Conservation (phyloP, 202 grass and related monocot genomes). For the Saccharum hybrid region DNA sequence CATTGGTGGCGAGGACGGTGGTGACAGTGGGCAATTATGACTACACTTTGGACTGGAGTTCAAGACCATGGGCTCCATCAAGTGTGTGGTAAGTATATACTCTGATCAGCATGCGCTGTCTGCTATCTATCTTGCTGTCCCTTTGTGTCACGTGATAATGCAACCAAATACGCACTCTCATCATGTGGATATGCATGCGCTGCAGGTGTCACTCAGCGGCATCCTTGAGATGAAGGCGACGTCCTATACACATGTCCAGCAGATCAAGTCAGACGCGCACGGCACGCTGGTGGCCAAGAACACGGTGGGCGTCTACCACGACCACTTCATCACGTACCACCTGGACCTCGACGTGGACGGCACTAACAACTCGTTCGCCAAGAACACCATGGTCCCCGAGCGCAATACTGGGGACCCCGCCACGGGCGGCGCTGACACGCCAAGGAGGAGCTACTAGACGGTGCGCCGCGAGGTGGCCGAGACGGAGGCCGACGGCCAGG, state of each 20-base stretch:
- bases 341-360: constrained; percentile 74
- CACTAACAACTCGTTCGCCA: constrained; percentile 67
- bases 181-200: too few species aligned
- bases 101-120: too few species aligned
- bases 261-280: constrained; percentile 50
- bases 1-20: neutral
- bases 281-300: constrained; percentile 65
- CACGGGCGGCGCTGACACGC: constrained; percentile 29
- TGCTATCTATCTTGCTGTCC: too few species aligned
- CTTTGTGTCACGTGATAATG: too few species aligned
- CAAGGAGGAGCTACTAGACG: constrained; percentile 61
- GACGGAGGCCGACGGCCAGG: constrained; percentile 50
- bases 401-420: constrained; percentile 23
- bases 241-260: constrained; percentile 36
- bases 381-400: constrained; percentile 5
- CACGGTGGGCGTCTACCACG: constrained; percentile 71
- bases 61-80: neutral
- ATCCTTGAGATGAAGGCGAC: constrained; percentile 66
- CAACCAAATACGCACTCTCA: too few species aligned
- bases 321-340: constrained; percentile 71
- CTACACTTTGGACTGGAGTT: neutral
- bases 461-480: constrained; percentile 49
- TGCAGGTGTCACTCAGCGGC: constrained; percentile 50
- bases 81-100: neutral
- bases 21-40: constrained; percentile 51